Percentiles rank a stretch among this genome's conserved stretches.
Conservation (phyloP, 2,329 filamentous ascomycete genomes). For the Alternaria arborescens region DNA sequence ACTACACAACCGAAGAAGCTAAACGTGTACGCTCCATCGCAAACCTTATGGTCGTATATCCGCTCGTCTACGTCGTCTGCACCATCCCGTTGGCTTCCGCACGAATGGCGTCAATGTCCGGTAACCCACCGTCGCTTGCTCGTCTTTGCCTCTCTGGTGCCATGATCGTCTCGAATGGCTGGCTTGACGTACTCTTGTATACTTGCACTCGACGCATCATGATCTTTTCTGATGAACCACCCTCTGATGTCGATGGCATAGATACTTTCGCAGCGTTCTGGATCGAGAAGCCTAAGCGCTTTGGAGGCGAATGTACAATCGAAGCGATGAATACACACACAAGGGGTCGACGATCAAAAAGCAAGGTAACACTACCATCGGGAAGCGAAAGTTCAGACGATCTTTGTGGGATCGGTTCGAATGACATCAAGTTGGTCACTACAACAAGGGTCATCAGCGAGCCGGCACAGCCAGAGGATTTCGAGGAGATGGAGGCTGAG, state of each 20-base stretch:
- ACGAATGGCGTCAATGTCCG: conserved; percentile 70
- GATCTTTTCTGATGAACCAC: conserved; percentile 60
- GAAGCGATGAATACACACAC: conserved; percentile 31
- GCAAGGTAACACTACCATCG: conserved; percentile 27
- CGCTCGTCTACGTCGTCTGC: conserved; percentile 73
- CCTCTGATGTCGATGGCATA: conserved; percentile 46
- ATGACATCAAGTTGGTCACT: conserved; percentile 48
- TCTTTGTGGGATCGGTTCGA: conserved; percentile 29
- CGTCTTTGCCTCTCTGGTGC: conserved; percentile 63
- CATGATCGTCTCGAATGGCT: conserved; percentile 66
- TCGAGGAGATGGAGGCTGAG: conserved; percentile 44
- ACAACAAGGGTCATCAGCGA: conserved; percentile 47
- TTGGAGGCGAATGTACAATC: conserved; percentile 59
- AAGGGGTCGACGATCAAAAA: conserved; percentile 19
- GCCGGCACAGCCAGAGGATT: conserved; percentile 44
- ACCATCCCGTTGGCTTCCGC: conserved; percentile 72
- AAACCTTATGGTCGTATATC: conserved; percentile 72
- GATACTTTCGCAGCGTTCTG: conserved; percentile 50
- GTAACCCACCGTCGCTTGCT: conserved; percentile 54
- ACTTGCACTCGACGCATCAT: conserved; percentile 65
- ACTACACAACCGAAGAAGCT: conserved; percentile 46
- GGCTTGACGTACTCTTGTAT: conserved; percentile 67
- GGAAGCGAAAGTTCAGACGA: conserved; percentile 39
- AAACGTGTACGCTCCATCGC: conserved; percentile 53
- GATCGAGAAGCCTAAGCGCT: conserved; percentile 44